Percentiles rank a stretch among this genome's conserved stretches.
phyloP scores from a whole-genome alignment of 2,329 filamentous ascomycete genomes.

The Nothopassalora personata region DNA sequence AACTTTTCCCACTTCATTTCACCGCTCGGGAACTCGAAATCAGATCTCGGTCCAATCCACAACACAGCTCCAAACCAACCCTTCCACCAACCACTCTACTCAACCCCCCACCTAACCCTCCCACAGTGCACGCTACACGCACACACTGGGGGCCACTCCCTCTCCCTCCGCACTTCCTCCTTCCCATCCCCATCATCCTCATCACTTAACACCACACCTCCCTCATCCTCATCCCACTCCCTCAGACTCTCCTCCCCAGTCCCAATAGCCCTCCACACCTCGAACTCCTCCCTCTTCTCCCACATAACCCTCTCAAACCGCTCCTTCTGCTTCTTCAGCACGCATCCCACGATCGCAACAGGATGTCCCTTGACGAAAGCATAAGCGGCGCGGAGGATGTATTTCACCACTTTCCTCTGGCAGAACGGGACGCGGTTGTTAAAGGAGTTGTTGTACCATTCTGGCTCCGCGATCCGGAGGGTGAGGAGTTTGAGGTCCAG shows the following conservation, averaged over 20 bases:
- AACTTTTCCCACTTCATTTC: no score
- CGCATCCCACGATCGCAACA: slow-evolving; percentile 21
- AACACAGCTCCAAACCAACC: background rate
- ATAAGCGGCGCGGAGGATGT: slow-evolving; percentile 22
- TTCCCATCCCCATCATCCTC: slow-evolving; percentile 1
- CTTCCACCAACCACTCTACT: no score
- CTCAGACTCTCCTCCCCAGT: slow-evolving; percentile 1
- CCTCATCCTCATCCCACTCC: slow-evolving; percentile 9
- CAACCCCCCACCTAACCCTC: background rate
- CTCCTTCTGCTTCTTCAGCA: slow-evolving; percentile 23
- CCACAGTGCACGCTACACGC: background rate
- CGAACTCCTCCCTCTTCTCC: slow-evolving; percentile 9
- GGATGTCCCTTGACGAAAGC: slow-evolving; percentile 23
- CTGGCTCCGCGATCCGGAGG: slow-evolving; percentile 2
- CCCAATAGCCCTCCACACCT: slow-evolving; percentile 12
- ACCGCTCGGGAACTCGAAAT: background rate
- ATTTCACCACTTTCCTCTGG: slow-evolving; percentile 20
- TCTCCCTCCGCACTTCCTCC: background rate
- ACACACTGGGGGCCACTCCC: background rate
- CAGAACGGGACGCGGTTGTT: slow-evolving; percentile 15
- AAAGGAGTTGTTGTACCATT: background rate
- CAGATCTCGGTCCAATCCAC: background rate
- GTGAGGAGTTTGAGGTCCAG: slow-evolving; percentile 7
- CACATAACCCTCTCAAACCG: slow-evolving; percentile 17
- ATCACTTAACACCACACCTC: background rate